phyloP scores from a whole-genome alignment of 441 rosid genomes.

The Pelargonium myrrhifolium region DNA sequence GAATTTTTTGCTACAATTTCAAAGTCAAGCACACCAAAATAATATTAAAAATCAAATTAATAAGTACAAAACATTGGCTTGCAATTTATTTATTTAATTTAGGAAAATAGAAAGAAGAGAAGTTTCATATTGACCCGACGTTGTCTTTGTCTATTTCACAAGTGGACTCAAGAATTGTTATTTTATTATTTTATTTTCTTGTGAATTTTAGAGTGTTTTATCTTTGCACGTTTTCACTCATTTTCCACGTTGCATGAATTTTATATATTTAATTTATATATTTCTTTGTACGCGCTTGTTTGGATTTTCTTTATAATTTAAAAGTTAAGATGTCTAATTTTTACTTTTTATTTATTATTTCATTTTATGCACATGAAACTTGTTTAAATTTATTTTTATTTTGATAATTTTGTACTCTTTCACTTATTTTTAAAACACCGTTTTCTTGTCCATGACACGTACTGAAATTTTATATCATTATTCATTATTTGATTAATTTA shows the following conservation, averaged over 20 bases:
- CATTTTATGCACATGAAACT: background rate
- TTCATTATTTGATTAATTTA: too few species aligned
- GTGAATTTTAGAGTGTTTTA: conserved; percentile 8
- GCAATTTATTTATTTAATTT: too few species aligned
- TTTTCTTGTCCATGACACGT: too few species aligned
- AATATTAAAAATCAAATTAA: conserved; percentile 16
- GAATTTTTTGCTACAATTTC: conserved; percentile 17
- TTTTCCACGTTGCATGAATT: conserved; percentile 12
- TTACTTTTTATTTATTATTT: background rate
- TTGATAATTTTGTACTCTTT: too few species aligned
- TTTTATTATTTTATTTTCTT: background rate
- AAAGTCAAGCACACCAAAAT: conserved; percentile 42
- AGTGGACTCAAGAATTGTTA: background rate
- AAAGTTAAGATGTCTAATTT: too few species aligned
- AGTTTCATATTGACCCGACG: conserved; percentile 32
- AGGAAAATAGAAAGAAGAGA: too few species aligned
- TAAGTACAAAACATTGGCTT: background rate
- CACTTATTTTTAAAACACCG: too few species aligned
- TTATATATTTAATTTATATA: too few species aligned
- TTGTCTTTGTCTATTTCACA: background rate
- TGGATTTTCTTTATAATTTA: too few species aligned
- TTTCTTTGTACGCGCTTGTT: too few species aligned
- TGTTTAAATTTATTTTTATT: too few species aligned
- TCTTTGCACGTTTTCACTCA: conserved; percentile 4
- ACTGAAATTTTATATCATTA: too few species aligned